Evolutionary conservation across 208 protist genomes (phyloP).

Genomic region (Leishmania mexicana): DNA sequence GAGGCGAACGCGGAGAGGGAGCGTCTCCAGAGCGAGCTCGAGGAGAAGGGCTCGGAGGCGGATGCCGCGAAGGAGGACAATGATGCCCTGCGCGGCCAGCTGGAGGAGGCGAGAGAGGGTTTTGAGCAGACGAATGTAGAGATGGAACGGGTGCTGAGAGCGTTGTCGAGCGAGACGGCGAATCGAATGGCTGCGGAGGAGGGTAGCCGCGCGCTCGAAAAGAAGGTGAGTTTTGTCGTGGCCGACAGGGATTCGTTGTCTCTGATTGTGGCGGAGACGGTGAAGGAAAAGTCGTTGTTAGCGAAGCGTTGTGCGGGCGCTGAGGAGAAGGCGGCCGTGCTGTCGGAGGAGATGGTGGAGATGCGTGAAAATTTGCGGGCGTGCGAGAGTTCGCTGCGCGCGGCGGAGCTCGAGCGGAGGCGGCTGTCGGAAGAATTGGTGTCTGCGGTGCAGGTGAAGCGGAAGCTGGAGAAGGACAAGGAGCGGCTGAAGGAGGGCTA

Average conservation of each 20-base stretch:
- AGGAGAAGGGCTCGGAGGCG: no score
- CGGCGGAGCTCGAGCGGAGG: background rate
- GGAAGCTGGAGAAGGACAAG: conserved; percentile 34
- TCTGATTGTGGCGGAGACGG: background rate
- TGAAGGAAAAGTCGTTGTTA: background rate
- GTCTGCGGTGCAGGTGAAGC: background rate
- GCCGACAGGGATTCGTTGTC: background rate
- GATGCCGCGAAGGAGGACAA: background rate
- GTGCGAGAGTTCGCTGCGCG: background rate
- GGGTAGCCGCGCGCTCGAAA: fast-evolving
- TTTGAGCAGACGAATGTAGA: background rate
- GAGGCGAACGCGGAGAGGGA: no score
- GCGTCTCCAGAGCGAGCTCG: no score
- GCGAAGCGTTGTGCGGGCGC: background rate
- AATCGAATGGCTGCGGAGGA: no score
- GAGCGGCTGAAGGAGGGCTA: conserved; percentile 34
- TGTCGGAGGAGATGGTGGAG: background rate
- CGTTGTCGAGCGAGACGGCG: no score
- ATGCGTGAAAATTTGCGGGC: background rate
- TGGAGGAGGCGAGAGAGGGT: background rate
- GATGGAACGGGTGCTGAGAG: background rate
- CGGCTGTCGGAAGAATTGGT: background rate
- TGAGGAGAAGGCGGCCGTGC: background rate
- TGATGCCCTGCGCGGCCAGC: background rate
- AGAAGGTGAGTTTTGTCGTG: no score